These are phyloP conservation scores for Zygnema cylindricum DNA, from an alignment of 139 green algal genomes.

Conservation along the genomic window DNA sequence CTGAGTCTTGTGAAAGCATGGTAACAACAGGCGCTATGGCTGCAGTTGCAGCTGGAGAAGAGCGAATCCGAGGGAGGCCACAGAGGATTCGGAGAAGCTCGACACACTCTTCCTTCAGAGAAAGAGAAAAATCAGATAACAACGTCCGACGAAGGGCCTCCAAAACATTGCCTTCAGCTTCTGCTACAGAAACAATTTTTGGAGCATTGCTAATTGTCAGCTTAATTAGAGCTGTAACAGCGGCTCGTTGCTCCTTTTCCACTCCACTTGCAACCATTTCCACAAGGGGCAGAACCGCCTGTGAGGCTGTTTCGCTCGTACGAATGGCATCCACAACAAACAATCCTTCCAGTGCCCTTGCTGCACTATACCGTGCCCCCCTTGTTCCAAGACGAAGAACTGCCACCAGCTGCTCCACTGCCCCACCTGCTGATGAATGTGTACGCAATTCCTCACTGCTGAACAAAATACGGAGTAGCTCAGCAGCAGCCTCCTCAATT, in stretches of 20 bases:
- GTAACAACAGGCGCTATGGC: slow-evolving; percentile 38
- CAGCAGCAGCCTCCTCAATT: slow-evolving; percentile 38
- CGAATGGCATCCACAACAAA: slow-evolving; percentile 32
- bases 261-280: slow-evolving; percentile 31
- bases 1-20: neutral
- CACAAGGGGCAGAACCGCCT: slow-evolving; percentile 33
- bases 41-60: slow-evolving; percentile 11
- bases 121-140: neutral
- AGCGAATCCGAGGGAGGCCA: neutral
- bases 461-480: slow-evolving; percentile 34
- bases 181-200: slow-evolving; percentile 26
- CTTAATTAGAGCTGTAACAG: slow-evolving; percentile 28
- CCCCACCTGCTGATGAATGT: slow-evolving; percentile 19
- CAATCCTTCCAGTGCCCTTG: slow-evolving; percentile 29
- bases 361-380: slow-evolving; percentile 8
- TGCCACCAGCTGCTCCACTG: slow-evolving; percentile 52
- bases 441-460: slow-evolving; percentile 28
- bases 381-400: slow-evolving; percentile 31
- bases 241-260: slow-evolving; percentile 33
- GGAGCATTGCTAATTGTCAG: slow-evolving; percentile 13
- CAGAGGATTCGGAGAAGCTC: slow-evolving; percentile 36
- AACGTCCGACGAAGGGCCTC: slow-evolving; percentile 2
- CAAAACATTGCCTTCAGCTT: slow-evolving; percentile 28
- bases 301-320: slow-evolving; percentile 1
- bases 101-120: slow-evolving; percentile 20